Evolutionary conservation across 2,329 filamentous ascomycete genomes (phyloP).

Genomic region (Lecanicillium sp.): DNA sequence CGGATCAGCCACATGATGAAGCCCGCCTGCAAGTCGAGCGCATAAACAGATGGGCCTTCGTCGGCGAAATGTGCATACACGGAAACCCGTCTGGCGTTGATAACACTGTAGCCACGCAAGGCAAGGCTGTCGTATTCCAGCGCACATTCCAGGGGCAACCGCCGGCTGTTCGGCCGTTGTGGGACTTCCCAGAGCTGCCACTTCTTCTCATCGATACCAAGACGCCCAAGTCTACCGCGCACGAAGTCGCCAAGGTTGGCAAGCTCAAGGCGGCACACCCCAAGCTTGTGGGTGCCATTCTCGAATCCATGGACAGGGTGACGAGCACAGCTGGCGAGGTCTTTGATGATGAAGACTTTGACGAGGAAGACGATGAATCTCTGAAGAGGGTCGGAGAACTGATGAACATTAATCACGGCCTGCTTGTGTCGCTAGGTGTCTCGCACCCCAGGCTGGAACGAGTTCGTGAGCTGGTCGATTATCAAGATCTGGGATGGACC

Average conservation of each 20-base stretch:
- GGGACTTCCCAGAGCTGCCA: conserved; percentile 86
- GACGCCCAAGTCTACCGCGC: conserved; percentile 75
- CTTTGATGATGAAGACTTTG: conserved; percentile 55
- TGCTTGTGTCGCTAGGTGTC: conserved; percentile 84
- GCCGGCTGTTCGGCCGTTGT: conserved; percentile 66
- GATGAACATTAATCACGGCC: conserved; percentile 88
- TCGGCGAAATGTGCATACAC: conserved; percentile 94
- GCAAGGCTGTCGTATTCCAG: conserved; percentile 89
- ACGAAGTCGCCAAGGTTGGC: conserved; percentile 80
- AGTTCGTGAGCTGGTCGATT: conserved; percentile 82
- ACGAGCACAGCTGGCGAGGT: conserved; percentile 46
- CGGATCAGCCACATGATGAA: conserved; percentile 81
- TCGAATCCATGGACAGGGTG: conserved; percentile 77
- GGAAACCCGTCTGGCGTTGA: conserved; percentile 95
- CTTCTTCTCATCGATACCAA: conserved; percentile 84
- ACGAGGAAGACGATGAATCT: conserved; percentile 52
- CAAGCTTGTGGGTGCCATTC: conserved; percentile 67
- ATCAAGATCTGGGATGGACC: conserved; percentile 87
- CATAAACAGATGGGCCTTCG: conserved; percentile 97
- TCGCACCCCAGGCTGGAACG: conserved; percentile 91
- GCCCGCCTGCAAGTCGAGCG: conserved; percentile 85
- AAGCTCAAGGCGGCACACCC: conserved; percentile 64
- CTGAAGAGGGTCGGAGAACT: conserved; percentile 75
- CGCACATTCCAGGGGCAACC: conserved; percentile 69
- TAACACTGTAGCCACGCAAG: conserved; percentile 89